Evolutionary conservation across 2,329 filamentous ascomycete genomes (phyloP).

Genomic region (Coleophoma eucalyptorum): DNA sequence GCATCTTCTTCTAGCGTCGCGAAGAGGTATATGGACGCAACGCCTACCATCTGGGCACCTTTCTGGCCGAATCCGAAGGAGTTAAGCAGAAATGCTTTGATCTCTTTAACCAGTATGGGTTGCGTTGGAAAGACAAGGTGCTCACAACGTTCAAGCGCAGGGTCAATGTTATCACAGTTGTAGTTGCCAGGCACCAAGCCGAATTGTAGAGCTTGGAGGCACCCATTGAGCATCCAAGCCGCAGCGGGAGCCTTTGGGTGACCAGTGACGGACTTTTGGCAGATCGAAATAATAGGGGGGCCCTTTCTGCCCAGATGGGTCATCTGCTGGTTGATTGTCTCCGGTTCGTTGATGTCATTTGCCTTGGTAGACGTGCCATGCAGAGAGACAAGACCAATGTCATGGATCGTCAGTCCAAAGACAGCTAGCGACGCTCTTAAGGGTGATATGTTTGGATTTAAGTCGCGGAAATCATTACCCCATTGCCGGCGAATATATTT

Average conservation of each 20-base stretch:
- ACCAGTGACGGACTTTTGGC: conserved; percentile 91
- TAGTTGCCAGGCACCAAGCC: conserved; percentile 93
- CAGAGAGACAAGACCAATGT: conserved; percentile 32
- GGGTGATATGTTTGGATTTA: background rate
- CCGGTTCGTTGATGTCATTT: conserved; percentile 36
- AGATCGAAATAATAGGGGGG: conserved; percentile 88
- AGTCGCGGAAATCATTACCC: background rate
- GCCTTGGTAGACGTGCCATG: conserved; percentile 36
- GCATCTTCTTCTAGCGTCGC: too few species aligned
- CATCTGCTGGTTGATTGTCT: conserved; percentile 31
- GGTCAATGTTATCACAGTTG: conserved; percentile 94
- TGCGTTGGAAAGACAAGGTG: conserved; percentile 93
- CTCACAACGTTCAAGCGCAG: conserved; percentile 91
- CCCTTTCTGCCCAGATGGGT: conserved; percentile 45
- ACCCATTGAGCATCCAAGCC: conserved; percentile 99
- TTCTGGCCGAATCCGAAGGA: conserved; percentile 99
- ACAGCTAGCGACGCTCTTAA: background rate
- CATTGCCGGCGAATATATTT: background rate
- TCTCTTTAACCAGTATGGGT: conserved; percentile 78
- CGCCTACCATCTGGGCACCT: conserved; percentile 90
- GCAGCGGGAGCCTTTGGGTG: conserved; percentile 97
- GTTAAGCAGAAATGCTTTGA: conserved; percentile 96
- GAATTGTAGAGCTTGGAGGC: conserved; percentile 85
- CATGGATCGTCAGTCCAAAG: conserved; percentile 23
- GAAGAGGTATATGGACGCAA: conserved; percentile 91